These are phyloP conservation scores for Micractinium conductrix DNA, from an alignment of 139 green algal species.

Conservation along the genomic window DNA sequence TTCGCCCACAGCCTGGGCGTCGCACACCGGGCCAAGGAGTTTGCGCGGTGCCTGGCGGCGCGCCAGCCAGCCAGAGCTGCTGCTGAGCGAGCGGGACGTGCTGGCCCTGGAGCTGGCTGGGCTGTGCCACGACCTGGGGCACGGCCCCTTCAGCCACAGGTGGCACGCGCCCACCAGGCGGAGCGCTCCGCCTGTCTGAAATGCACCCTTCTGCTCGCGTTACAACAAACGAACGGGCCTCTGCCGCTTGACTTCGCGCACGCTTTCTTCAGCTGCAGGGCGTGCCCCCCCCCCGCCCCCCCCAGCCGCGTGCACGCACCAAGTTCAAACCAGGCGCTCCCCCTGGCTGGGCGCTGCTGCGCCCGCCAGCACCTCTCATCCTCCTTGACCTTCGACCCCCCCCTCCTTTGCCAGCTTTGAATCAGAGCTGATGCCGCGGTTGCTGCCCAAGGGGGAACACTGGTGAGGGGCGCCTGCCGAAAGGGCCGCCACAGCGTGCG, in stretches of 20 bases:
- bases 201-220: too few relatives aligned
- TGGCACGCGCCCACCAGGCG: neutral
- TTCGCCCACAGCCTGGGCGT: constrained; percentile 85
- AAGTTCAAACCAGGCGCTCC: too few relatives aligned
- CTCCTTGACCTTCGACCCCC: neutral
- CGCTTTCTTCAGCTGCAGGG: too few relatives aligned
- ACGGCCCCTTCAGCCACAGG: constrained; percentile 74
- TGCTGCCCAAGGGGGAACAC: constrained; percentile 2
- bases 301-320: too few relatives aligned
- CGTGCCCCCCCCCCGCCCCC: too few relatives aligned
- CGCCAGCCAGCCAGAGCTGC: constrained; percentile 58
- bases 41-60: constrained; percentile 31
- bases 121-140: constrained; percentile 90
- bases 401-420: constrained; percentile 15
- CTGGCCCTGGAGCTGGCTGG: constrained; percentile 49
- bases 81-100: constrained; percentile 46
- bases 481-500: neutral
- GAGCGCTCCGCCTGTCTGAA: neutral
- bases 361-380: neutral
- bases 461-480: neutral
- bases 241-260: too few relatives aligned
- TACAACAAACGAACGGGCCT: too few relatives aligned
- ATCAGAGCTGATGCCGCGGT: constrained; percentile 58
- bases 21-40: constrained; percentile 45
- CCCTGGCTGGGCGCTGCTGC: too few relatives aligned